Base-by-base conservation (phyloP, 495 filamentous ascomycete species). In the Hyaloscypha finlandica region DNA sequence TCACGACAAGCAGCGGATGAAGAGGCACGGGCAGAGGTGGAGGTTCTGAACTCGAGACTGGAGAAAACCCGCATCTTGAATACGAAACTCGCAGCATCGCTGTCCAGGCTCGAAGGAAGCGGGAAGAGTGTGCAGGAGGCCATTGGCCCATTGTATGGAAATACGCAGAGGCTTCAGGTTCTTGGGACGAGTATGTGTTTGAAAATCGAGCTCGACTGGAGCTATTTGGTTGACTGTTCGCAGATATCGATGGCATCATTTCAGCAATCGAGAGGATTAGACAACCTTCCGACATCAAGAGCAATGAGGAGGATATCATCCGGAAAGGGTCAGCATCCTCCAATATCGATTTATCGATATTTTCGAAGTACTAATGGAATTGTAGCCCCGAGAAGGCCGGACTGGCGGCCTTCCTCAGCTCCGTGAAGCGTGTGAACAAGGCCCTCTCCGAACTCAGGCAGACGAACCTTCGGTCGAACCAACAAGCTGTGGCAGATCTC, bases 61-160 rank as follows among this genome's bases (percentile, higher is more conserved):
- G 85, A 86, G 61, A 88, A 88, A 77, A 89, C 86, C 39, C 79
- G 81, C 3, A 85, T 88, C 64, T 85, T 98, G 72, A 96, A 92
- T 35, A 97, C 93, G 79, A 97, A 96, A 81, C 97, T 99, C 69
- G 87, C 93, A 76, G 88, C 91, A 22, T 96, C 93, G 32, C 83
- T 97, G 61, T 87, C 88, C 35, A 86, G 94, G 71, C 80, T 99
- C 14, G 92, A 97, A 68, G 88, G 88, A 35, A 93, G 90, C 58
- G 95, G 93, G 22, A 92, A 92, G 74, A 92, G 88, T 58, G 93
- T 98, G 19, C 89, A 94, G 66, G 90, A 97, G 67, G 92, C 96
- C 11, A 92, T 97, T 57, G 92, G 93, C 1, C 96, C 96, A 9
- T 89, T 98, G 32, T 93, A 93, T 76, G 93, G 91, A 72, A 96